Base-by-base conservation (phyloP, 306 rosid genomes). In the Erythrophleum fordii region DNA sequence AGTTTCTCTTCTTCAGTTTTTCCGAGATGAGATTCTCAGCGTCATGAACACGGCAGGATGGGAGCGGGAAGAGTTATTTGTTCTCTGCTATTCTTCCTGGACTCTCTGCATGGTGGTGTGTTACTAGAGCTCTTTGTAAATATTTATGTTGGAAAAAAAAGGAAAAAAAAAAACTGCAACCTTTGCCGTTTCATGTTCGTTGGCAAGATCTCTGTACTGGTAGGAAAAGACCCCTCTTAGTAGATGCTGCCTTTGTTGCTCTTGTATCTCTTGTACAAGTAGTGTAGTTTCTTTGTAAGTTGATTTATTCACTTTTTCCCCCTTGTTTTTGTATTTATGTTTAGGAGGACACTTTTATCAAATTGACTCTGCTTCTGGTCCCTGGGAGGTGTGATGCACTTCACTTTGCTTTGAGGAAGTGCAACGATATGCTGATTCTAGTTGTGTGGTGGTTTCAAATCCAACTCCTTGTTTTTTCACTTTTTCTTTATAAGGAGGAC, bases 81-180 rank as follows among this genome's bases (percentile, higher is more conserved):
- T 86, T 70, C 62, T 51, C 75, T 81, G 84, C 77, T 81, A 22
- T 77, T 77, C 87, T 83, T 85, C 86, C 73, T 85, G 86, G 84
- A 85, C 82, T 82, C 77, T 87, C 87, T 88, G 89, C 83, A 80
- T 80, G 90, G 78, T 78, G 90, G 83, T 86, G 83, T 86, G 84
- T 85, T 87, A 77, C 86, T 80, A 55, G 23, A 62, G 85, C 82
- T 87, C 52, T 90, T 58, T 92, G 92, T 92, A 90, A 76, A 90
- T 84, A 89, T 73, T 86, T 84, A 68, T 86, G 86, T 81, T 51
- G 87, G 77, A 78, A 75, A 73, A 68, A 76, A 60, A 62, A 77
- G 51, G 78, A 77, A 68, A 5, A 3, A 0, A 28, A 28, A 10
- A 37, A 11, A 20, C 83, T 75, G 65, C 73, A 80, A 35, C 78